phyloP scores from a whole-genome alignment of 495 filamentous ascomycete genomes.

The Sporormia fimetaria region DNA sequence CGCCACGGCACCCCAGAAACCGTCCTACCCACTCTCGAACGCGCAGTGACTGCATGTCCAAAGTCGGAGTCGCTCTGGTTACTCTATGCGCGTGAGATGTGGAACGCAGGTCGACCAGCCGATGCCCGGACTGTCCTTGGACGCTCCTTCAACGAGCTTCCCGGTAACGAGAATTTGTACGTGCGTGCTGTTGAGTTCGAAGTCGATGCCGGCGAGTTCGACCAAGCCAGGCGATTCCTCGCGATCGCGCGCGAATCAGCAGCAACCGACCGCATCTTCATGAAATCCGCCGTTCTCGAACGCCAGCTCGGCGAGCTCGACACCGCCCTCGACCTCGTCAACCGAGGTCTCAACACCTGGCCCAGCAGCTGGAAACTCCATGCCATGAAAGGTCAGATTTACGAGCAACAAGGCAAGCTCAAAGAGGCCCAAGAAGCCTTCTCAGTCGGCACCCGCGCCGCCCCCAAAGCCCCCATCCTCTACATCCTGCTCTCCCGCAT shows the following conservation, averaged over 20 bases:
- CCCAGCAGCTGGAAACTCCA: constrained; percentile 80
- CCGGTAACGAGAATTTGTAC: constrained; percentile 95
- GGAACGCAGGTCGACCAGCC: constrained; percentile 72
- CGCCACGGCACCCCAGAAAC: constrained; percentile 79
- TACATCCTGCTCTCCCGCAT: constrained; percentile 82
- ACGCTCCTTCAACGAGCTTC: constrained; percentile 81
- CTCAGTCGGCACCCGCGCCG: constrained; percentile 75
- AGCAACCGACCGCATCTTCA: constrained; percentile 91
- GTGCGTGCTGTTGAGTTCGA: constrained; percentile 90
- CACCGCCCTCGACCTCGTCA: constrained; percentile 73
- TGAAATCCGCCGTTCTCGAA: constrained; percentile 87
- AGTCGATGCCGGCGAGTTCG: constrained; percentile 68
- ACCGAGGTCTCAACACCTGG: constrained; percentile 77
- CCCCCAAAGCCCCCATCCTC: constrained; percentile 68
- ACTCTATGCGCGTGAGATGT: constrained; percentile 88
- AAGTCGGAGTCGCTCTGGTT: constrained; percentile 88
- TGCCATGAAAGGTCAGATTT: constrained; percentile 99
- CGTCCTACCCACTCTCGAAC: constrained; percentile 74
- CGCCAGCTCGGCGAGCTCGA: constrained; percentile 68
- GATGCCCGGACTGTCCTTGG: constrained; percentile 74
- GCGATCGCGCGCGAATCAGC: constrained; percentile 71
- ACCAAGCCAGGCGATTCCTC: constrained; percentile 70
- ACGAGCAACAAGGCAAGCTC: constrained; percentile 63
- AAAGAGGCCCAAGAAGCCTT: constrained; percentile 88
- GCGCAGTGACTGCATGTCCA: constrained; percentile 81